These are phyloP conservation scores for Phyllostachys edulis DNA, from an alignment of 176 grass and related monocot species.

Conservation along the genomic window DNA sequence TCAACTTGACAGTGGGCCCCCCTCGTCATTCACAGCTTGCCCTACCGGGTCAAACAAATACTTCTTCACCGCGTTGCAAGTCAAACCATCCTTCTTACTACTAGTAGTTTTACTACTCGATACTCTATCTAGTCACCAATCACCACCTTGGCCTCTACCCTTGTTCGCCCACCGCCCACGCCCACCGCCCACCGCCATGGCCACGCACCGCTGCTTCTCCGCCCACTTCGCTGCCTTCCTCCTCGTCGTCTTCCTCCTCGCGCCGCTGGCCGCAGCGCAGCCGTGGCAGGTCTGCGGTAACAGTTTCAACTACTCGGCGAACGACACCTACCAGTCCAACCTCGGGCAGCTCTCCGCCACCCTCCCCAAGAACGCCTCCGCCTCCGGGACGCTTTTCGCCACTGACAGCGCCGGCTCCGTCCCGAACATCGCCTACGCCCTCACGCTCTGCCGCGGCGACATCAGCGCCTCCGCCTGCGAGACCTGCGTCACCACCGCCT, in stretches of 20 bases:
- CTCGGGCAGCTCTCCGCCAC: slow-evolving; percentile 38
- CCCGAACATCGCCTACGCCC: slow-evolving; percentile 34
- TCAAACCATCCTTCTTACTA: background rate
- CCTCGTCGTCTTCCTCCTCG: background rate
- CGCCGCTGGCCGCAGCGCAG: background rate
- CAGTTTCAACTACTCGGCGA: background rate
- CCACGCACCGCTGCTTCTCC: background rate
- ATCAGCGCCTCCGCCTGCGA: slow-evolving; percentile 19
- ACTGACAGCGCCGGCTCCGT: background rate
- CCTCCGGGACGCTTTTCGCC: slow-evolving; percentile 22
- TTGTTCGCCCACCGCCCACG: background rate
- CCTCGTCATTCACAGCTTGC: background rate
- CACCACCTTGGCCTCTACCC: background rate
- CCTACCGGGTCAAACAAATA: background rate
- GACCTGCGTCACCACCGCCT: slow-evolving; percentile 33
- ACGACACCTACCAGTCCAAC: slow-evolving; percentile 39
- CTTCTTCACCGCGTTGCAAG: background rate
- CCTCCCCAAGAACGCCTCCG: slow-evolving; percentile 19
- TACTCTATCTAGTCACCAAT: background rate
- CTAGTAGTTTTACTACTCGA: background rate
- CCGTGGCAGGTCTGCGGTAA: background rate
- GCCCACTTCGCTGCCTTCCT: background rate
- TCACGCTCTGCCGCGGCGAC: slow-evolving; percentile 50
- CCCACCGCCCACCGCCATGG: background rate
- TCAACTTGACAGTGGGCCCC: background rate